Percentiles rank a stretch among this genome's conserved stretches.
These are phyloP conservation scores for Tremella mesenterica DNA, from an alignment of 768 basidiomycete genomes.

Conservation along the genomic window DNA sequence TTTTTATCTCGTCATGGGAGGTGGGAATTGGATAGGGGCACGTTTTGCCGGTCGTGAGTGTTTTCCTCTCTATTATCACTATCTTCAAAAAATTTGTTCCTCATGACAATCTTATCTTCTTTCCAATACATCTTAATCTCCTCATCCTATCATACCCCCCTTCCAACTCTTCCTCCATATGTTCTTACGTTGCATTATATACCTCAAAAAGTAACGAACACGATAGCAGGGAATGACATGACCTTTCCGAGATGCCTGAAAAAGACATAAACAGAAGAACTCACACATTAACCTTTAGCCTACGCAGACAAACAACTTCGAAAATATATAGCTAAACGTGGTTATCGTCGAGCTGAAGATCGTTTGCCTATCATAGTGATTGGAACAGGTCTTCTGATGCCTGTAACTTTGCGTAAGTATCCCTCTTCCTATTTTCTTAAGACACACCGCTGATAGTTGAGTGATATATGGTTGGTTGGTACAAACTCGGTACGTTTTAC, in stretches of 20 bases:
- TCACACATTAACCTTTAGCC: slow-evolving; percentile 16
- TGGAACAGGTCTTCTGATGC: slow-evolving; percentile 35
- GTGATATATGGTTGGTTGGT: slow-evolving; percentile 40
- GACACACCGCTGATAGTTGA: no score
- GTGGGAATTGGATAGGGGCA: slow-evolving; percentile 42
- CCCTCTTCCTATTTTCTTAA: no score
- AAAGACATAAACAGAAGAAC: no score
- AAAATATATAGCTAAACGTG: slow-evolving; percentile 36
- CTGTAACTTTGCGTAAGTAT: slow-evolving; percentile 23
- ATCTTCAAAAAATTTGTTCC: neutral
- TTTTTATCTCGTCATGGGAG: slow-evolving; percentile 42
- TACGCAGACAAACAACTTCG: slow-evolving; percentile 37
- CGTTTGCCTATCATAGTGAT: slow-evolving; percentile 36
- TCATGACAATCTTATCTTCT: no score
- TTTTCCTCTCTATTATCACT: neutral
- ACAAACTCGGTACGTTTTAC: slow-evolving; percentile 19
- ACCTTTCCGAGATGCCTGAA: no score
- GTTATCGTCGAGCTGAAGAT: slow-evolving; percentile 44
- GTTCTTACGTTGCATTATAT: no score
- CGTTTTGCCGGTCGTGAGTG: slow-evolving; percentile 40
- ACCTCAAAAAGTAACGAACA: no score
- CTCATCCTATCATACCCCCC: no score
- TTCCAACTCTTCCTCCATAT: no score
- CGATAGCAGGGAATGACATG: no score
- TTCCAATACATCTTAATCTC: no score